Percentiles rank a stretch among this genome's conserved stretches.
phyloP scores from a whole-genome alignment of 1,284 basidiomycete genomes.

The Apiotrichum laibachii region DNA sequence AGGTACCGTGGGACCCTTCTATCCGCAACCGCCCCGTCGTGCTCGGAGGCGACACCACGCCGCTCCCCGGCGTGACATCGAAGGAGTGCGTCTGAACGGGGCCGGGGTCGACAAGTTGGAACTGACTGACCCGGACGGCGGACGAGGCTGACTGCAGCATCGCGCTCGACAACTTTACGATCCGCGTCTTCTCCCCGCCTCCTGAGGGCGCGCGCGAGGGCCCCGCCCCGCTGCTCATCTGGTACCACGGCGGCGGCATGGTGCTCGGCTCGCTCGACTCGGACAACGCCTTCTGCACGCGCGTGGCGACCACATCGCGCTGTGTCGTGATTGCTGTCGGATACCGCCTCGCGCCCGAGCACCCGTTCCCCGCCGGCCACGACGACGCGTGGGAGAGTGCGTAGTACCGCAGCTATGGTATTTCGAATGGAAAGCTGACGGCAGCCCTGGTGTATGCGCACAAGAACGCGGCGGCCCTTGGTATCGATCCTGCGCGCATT shows the following conservation, averaged over 20 bases:
- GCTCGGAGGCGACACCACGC: too few species aligned
- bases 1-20: too few species aligned
- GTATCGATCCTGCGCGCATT: not conserved
- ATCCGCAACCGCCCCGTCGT: not conserved
- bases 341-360: slow-evolving; percentile 71
- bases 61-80: too few species aligned
- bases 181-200: not conserved
- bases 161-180: not conserved
- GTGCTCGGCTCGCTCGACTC: slow-evolving; percentile 63
- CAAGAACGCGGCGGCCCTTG: not conserved
- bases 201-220: not conserved
- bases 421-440: not conserved
- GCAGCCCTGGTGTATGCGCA: not conserved
- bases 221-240: not conserved
- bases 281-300: slow-evolving; percentile 57
- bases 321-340: slow-evolving; percentile 63
- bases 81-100: too few species aligned
- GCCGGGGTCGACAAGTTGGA: too few species aligned
- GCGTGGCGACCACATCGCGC: slow-evolving; percentile 34
- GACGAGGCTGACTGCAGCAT: too few species aligned
- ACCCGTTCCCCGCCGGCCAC: slow-evolving; percentile 69
- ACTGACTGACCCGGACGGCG: too few species aligned
- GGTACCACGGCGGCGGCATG: slow-evolving; percentile 60
- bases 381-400: slow-evolving; percentile 58
- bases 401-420: not conserved